phyloP scores from a whole-genome alignment of 495 filamentous ascomycete species.

The Neurospora sp. region DNA sequence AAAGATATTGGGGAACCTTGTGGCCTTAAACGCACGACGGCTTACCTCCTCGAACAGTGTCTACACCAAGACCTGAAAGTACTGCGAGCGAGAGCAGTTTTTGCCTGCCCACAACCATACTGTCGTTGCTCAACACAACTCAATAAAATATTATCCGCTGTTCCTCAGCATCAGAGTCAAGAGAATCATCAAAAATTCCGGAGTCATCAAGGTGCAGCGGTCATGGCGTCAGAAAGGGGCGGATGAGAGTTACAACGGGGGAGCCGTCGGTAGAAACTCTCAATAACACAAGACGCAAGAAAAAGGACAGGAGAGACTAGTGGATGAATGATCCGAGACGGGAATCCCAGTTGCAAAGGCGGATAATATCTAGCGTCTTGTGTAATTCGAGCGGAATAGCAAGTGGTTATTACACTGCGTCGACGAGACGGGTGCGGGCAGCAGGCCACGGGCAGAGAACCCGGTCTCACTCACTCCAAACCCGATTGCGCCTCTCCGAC shows the following conservation, averaged over 20 bases:
- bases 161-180: constrained; percentile 6
- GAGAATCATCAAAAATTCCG: neutral
- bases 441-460: neutral
- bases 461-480: neutral
- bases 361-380: neutral
- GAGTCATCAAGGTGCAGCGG: constrained; percentile 10
- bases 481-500: neutral
- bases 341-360: neutral
- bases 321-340: neutral
- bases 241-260: neutral
- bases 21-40: neutral
- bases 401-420: neutral
- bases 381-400: neutral
- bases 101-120: constrained; percentile 19
- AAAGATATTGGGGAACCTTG: neutral
- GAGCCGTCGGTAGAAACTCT: neutral
- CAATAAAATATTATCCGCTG: neutral
- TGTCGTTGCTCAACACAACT: constrained; percentile 4
- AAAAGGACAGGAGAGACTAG: neutral
- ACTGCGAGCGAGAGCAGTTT: constrained; percentile 24
- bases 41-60: constrained; percentile 19
- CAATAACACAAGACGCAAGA: neutral
- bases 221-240: constrained; percentile 8
- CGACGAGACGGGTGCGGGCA: neutral
- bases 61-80: constrained; percentile 16